Percentiles rank a stretch among this genome's conserved stretches.
phyloP scores from a whole-genome alignment of 139 green algal species.

The Chlorella sp. region DNA sequence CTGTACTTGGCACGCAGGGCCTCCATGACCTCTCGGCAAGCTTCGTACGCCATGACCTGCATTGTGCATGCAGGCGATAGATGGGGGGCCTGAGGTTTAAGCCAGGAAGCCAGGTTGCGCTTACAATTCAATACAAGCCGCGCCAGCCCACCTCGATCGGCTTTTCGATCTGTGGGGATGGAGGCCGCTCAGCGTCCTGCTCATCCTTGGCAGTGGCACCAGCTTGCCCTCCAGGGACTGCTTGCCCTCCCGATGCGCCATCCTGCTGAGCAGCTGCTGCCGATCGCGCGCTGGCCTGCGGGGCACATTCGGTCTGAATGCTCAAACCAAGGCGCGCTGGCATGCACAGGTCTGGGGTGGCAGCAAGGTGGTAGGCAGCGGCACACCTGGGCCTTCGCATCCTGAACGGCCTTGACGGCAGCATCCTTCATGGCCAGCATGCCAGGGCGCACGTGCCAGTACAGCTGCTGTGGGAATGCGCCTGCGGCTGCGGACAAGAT shows the following conservation, averaged over 20 bases:
- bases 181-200: background rate
- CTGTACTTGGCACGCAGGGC: slow-evolving; percentile 65
- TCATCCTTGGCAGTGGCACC: background rate
- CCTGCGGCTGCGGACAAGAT: slow-evolving; percentile 53
- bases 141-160: slow-evolving; percentile 48
- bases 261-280: background rate
- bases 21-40: slow-evolving; percentile 80
- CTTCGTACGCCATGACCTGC: slow-evolving; percentile 49
- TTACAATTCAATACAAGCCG: too few species aligned
- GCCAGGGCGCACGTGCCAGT: slow-evolving; percentile 90
- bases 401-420: slow-evolving; percentile 63
- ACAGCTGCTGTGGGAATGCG: slow-evolving; percentile 84
- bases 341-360: background rate
- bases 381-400: slow-evolving; percentile 31
- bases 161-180: slow-evolving; percentile 57
- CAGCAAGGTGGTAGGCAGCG: background rate
- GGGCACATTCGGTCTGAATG: too few species aligned
- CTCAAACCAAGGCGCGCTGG: too few species aligned
- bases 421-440: slow-evolving; percentile 81
- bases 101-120: background rate
- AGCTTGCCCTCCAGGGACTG: background rate
- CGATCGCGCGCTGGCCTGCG: slow-evolving; percentile 1
- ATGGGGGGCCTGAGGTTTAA: background rate
- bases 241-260: background rate
- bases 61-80: background rate